phyloP scores from a whole-genome alignment of 257 asterid species.

The Solanum piurae region DNA sequence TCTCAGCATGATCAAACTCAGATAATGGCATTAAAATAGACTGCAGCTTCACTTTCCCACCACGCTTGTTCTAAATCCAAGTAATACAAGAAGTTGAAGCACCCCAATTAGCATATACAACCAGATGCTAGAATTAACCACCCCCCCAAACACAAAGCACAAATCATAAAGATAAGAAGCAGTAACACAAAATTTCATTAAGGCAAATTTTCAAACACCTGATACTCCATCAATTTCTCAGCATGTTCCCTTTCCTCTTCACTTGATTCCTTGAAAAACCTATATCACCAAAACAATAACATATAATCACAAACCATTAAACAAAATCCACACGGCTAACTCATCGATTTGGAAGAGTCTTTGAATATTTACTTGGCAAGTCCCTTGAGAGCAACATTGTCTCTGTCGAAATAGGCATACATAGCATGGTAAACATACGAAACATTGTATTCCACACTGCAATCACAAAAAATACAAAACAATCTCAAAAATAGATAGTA shows the following conservation, averaged over 20 bases:
- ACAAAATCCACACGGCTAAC: not conserved
- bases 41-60: conserved; percentile 14
- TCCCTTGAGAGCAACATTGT: conserved; percentile 57
- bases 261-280: conserved; percentile 56
- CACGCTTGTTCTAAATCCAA: conserved; percentile 23
- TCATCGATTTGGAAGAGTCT: not conserved
- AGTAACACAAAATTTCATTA: not conserved
- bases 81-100: not conserved
- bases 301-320: not conserved
- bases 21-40: conserved; percentile 9
- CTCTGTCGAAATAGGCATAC: conserved; percentile 60
- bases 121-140: not conserved
- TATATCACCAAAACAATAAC: not conserved
- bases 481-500: not conserved
- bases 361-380: conserved; percentile 34
- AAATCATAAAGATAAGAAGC: not conserved
- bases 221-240: conserved; percentile 57
- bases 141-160: not conserved
- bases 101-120: not conserved
- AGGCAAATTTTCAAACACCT: conserved; percentile 19
- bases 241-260: conserved; percentile 54
- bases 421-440: conserved; percentile 57
- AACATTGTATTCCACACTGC: conserved; percentile 54
- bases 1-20: conserved; percentile 12
- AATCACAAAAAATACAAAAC: not conserved